Conservation (phyloP, 305 asterid genomes). For the Solanum aculeatissimum region DNA sequence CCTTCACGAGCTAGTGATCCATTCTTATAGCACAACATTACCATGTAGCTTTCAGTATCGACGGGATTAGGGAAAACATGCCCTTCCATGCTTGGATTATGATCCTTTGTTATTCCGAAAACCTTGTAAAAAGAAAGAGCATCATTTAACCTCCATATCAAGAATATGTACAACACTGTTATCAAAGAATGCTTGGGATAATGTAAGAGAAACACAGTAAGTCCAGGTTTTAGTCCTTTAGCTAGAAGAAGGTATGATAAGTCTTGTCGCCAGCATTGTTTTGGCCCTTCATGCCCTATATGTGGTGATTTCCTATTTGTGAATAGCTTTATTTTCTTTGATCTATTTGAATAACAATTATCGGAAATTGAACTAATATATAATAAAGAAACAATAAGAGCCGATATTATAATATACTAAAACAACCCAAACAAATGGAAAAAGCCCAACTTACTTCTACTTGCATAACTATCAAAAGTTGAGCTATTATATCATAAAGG, state of each 20-base stretch:
- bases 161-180: neutral
- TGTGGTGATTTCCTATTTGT: neutral
- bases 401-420: neutral
- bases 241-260: neutral
- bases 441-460: neutral
- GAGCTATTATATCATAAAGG: neutral
- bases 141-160: neutral
- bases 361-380: neutral
- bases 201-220: neutral
- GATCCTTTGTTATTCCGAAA: constrained; percentile 58
- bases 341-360: neutral
- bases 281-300: neutral
- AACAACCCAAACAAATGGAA: too few relatives aligned
- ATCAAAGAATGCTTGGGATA: neutral
- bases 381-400: neutral
- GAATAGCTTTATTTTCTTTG: neutral
- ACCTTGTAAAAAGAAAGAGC: constrained; percentile 20
- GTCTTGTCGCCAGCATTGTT: neutral
- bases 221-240: neutral
- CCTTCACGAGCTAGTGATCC: constrained; percentile 86
- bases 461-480: neutral
- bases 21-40: constrained; percentile 66
- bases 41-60: constrained; percentile 53
- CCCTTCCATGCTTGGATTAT: constrained; percentile 58
- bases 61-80: constrained; percentile 74